Evolutionary conservation across 306 rosid species (phyloP).

Genomic region (Lathyrus tuberosus): DNA sequence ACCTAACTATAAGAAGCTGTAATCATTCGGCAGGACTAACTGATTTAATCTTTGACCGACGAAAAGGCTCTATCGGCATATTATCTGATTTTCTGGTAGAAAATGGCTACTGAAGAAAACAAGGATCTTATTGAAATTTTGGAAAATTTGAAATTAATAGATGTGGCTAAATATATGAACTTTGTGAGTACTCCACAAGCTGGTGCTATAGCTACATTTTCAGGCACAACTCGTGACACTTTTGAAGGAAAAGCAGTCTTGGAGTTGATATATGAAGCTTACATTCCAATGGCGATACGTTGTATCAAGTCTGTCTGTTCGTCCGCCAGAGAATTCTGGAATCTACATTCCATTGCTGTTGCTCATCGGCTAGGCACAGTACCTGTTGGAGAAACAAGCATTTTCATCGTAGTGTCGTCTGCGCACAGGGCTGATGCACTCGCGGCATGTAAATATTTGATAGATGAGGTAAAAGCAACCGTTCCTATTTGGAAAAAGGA

Average conservation of each 20-base stretch:
- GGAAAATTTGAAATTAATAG: constrained; percentile 57
- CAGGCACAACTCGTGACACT: constrained; percentile 85
- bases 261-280: constrained; percentile 85
- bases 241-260: constrained; percentile 80
- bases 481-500: constrained; percentile 99
- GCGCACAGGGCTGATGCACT: constrained; percentile 81
- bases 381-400: constrained; percentile 77
- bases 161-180: constrained; percentile 63
- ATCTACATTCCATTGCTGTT: constrained; percentile 75
- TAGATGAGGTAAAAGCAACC: constrained; percentile 79
- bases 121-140: constrained; percentile 71
- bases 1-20: constrained; percentile 19
- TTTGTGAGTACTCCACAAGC: constrained; percentile 80
- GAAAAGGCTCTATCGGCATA: constrained; percentile 26
- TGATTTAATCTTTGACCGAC: constrained; percentile 2
- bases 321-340: constrained; percentile 80
- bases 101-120: constrained; percentile 70
- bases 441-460: constrained; percentile 77
- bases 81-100: not conserved
- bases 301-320: constrained; percentile 69
- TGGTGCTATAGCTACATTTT: constrained; percentile 87
- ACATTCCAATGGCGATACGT: constrained; percentile 83
- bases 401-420: constrained; percentile 71
- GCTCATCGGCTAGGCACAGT: constrained; percentile 84
- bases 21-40: constrained; percentile 25